Percentiles rank a stretch among this genome's conserved stretches.
Evolutionary conservation across 306 rosid genomes (phyloP).

Genomic region (Acacia acuminata): DNA sequence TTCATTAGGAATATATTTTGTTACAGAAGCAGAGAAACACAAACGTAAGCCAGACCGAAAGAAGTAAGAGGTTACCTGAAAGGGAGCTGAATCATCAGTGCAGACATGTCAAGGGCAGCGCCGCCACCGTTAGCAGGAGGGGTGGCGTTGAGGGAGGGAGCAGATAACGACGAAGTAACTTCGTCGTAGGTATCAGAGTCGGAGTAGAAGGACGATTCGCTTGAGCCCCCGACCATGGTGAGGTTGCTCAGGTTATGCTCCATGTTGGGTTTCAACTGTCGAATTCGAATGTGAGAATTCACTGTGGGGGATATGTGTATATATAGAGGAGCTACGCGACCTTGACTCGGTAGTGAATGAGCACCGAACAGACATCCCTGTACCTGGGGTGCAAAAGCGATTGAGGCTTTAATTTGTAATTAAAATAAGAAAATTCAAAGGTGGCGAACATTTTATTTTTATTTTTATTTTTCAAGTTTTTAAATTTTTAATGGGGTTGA

Average conservation of each 20-base stretch:
- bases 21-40: not conserved
- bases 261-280: not conserved
- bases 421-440: conserved; percentile 6
- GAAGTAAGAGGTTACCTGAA: conserved; percentile 33
- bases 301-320: not conserved
- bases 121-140: conserved; percentile 11
- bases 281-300: not conserved
- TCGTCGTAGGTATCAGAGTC: conserved; percentile 37
- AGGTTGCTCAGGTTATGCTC: conserved; percentile 8
- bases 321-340: too few species aligned
- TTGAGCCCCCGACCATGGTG: not conserved
- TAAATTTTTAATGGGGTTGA: not conserved
- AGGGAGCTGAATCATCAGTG: conserved; percentile 48
- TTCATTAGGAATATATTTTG: not conserved
- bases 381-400: not conserved
- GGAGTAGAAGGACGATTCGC: not conserved
- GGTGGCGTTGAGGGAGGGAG: not conserved
- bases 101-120: conserved; percentile 41
- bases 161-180: conserved; percentile 33
- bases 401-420: conserved; percentile 6
- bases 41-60: not conserved
- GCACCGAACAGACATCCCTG: not conserved
- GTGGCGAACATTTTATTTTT: conserved; percentile 4
- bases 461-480: too few species aligned
- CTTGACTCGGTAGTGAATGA: not conserved